A percentile compares a stretch with the other conserved stretches of the same genome.
phyloP scores from a whole-genome alignment of 2,329 filamentous ascomycete genomes.

The Epichloe baconii region DNA sequence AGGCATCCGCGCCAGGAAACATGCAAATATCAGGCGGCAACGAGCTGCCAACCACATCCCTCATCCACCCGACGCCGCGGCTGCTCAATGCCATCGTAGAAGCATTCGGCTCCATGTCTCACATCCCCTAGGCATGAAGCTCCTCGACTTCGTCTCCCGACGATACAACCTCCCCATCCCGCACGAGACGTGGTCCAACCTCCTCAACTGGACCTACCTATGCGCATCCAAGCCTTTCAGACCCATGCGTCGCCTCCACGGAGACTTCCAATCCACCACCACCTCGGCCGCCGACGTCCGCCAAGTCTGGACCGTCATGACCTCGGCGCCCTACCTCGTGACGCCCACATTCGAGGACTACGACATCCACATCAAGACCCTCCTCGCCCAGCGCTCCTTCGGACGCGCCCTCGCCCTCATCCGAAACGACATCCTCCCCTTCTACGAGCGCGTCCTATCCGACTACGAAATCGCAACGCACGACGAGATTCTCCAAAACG shows the following conservation, averaged over 20 bases:
- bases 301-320: constrained; percentile 47
- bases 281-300: constrained; percentile 31
- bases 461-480: constrained; percentile 16
- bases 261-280: constrained; percentile 15
- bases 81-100: constrained; percentile 57
- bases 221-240: constrained; percentile 27
- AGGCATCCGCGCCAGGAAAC: constrained; percentile 7
- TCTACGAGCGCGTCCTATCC: constrained; percentile 16
- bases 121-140: constrained; percentile 43
- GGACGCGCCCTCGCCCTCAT: constrained; percentile 24
- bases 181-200: constrained; percentile 46
- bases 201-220: constrained; percentile 56
- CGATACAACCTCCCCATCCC: constrained; percentile 46
- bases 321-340: constrained; percentile 40
- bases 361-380: constrained; percentile 27
- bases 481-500: constrained; percentile 21
- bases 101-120: constrained; percentile 51
- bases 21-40: constrained; percentile 20
- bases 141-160: constrained; percentile 50
- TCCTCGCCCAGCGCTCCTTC: constrained; percentile 19
- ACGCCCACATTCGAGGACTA: constrained; percentile 45
- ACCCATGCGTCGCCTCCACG: constrained; percentile 23
- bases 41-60: constrained; percentile 32
- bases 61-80: constrained; percentile 41
- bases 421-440: constrained; percentile 26